phyloP scores from a whole-genome alignment of 2,329 filamentous ascomycete genomes.

The Fusarium sp. region DNA sequence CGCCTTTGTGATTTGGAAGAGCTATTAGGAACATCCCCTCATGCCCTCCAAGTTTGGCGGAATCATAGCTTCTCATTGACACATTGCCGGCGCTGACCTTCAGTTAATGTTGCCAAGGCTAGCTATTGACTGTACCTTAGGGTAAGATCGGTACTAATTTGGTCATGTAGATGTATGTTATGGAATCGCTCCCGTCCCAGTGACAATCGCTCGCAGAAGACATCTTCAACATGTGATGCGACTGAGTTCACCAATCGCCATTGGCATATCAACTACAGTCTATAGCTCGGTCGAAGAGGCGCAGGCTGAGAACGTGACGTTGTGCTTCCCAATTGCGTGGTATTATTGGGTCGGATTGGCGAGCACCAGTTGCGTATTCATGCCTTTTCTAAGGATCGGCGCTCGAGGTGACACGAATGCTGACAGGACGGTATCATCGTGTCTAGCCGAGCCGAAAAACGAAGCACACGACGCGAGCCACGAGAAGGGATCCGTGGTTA shows the following conservation, averaged over 20 bases:
- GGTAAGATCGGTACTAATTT: not conserved
- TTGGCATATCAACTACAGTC: conserved; percentile 71
- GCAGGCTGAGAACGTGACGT: conserved; percentile 27
- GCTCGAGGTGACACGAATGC: conserved; percentile 31
- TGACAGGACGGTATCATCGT: conserved; percentile 19
- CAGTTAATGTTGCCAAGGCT: conserved; percentile 76
- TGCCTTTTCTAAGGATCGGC: conserved; percentile 34
- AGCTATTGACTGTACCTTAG: conserved; percentile 38
- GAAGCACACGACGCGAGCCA: not conserved
- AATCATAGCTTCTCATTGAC: too few species aligned
- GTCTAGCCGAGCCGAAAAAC: conserved; percentile 21
- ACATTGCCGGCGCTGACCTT: conserved; percentile 72
- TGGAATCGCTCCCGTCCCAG: conserved; percentile 70
- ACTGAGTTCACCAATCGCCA: conserved; percentile 21
- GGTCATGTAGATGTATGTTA: conserved; percentile 71
- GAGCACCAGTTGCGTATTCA: conserved; percentile 21
- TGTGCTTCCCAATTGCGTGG: conserved; percentile 27
- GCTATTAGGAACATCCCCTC: conserved; percentile 57
- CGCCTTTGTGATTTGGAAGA: conserved; percentile 72
- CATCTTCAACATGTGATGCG: conserved; percentile 70
- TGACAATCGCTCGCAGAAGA: conserved; percentile 75
- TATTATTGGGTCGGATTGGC: conserved; percentile 38
- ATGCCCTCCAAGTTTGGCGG: conserved; percentile 72
- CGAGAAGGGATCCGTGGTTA: not conserved
- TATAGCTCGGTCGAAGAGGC: conserved; percentile 58